Evolutionary conservation across 139 green algal genomes (phyloP).

Genomic region (Eudorina sp.): DNA sequence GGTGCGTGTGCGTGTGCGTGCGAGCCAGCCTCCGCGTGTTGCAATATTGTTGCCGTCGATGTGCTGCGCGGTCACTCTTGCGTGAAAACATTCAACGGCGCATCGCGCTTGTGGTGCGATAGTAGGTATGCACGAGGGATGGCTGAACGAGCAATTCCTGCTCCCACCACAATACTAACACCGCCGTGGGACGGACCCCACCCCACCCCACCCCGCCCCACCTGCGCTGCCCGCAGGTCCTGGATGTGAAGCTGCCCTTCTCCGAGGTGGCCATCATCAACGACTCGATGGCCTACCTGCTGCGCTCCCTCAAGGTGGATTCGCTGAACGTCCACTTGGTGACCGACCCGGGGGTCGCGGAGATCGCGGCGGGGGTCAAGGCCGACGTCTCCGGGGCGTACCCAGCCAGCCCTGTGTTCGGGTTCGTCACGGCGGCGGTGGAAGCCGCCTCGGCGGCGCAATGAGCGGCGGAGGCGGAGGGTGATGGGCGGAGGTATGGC

Average conservation of each 20-base stretch:
- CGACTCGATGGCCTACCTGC: slow-evolving; percentile 84
- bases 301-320: slow-evolving; percentile 68
- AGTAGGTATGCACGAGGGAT: too few species aligned
- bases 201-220: too few species aligned
- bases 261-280: slow-evolving; percentile 82
- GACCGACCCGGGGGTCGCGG: background rate
- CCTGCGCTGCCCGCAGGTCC: slow-evolving; percentile 65
- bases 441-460: background rate
- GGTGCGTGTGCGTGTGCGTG: background rate
- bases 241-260: slow-evolving; percentile 82
- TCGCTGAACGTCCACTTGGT: slow-evolving; percentile 41
- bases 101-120: too few species aligned
- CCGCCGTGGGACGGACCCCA: too few species aligned
- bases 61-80: background rate
- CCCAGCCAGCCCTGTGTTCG: slow-evolving; percentile 30
- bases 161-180: too few species aligned
- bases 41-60: background rate
- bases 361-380: slow-evolving; percentile 6
- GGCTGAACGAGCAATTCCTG: too few species aligned
- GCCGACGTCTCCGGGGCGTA: slow-evolving; percentile 10
- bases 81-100: too few species aligned
- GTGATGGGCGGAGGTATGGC: too few species aligned
- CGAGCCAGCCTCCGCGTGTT: background rate
- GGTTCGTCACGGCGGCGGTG: slow-evolving; percentile 15
- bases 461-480: background rate